phyloP scores from a whole-genome alignment of 2,329 filamentous ascomycete species.

The Mycosphaerella sp. region DNA sequence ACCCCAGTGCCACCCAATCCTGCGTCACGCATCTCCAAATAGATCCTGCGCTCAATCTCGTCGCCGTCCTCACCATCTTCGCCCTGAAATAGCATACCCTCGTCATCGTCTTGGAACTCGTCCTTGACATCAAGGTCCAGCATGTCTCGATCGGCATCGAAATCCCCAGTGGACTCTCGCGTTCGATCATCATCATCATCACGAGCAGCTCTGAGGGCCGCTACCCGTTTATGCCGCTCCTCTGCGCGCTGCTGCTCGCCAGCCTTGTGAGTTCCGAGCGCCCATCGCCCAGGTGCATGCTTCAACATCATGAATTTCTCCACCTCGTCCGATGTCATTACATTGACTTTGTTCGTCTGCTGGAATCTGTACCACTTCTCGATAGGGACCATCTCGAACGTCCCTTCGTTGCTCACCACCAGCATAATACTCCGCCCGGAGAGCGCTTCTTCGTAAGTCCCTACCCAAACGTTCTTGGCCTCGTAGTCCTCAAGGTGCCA shows the following conservation, averaged over 20 bases:
- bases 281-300: conserved; percentile 70
- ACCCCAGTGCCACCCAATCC: conserved; percentile 64
- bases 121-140: conserved; percentile 62
- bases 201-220: conserved; percentile 24
- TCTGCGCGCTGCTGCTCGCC: conserved; percentile 27
- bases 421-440: conserved; percentile 77
- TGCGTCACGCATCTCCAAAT: conserved; percentile 75
- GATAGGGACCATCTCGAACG: conserved; percentile 78
- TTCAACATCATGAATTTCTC: conserved; percentile 79
- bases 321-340: conserved; percentile 74
- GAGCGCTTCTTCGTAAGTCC: conserved; percentile 80
- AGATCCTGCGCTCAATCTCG: conserved; percentile 59
- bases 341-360: conserved; percentile 56
- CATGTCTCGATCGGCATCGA: conserved; percentile 55
- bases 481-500: conserved; percentile 98
- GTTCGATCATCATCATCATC: conserved; percentile 37
- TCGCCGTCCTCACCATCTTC: conserved; percentile 69
- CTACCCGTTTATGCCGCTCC: conserved; percentile 41
- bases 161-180: conserved; percentile 39
- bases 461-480: conserved; percentile 89
- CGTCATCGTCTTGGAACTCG: conserved; percentile 82
- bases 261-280: conserved; percentile 58
- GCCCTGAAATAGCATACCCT: conserved; percentile 70
- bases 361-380: conserved; percentile 95
- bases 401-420: conserved; percentile 61